Base-by-base conservation (phyloP, 257 asterid genomes). In the Solanum medicagineum region DNA sequence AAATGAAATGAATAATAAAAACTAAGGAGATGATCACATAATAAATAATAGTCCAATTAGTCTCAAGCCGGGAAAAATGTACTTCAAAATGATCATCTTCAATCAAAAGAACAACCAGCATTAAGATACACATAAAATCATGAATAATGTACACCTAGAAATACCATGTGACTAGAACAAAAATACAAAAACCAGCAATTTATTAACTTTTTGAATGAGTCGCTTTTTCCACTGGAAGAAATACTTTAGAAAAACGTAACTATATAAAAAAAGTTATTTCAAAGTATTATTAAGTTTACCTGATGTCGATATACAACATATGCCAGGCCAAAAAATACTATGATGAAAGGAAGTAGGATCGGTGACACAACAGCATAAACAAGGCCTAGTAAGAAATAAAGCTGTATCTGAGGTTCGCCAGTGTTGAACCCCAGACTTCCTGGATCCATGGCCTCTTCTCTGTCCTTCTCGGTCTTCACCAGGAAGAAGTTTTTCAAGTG, bases 331-430 rank as follows among this genome's bases (percentile, higher is more conserved):
- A 94, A 95, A 93, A 95, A 95, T 56, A 94, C 93, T 87, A 95
- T 89, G 89, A 95, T 92, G 69, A 95, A 95, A 47, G 98, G 99
- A 86, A 95, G 97, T 86, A 95, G 88, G 85, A 94, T 90, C 15
- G 99, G 99, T 45, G 99, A 92, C 66, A 93, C 95, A 86, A 91
- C 97, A 89, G 98, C 98, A 85, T 94, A 95, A 86, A 95, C 95
- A 36, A 95, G 95, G 86, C 99, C 99, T 24, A 95, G 96, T 79
- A 95, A 93, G 90, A 95, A 95, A 90, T 95, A 95, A 47, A 95
- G 87, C 86, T 94, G 99, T 86, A 95, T 95, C 74, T 92, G 98
- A 88, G 99, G 99, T 92, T 95, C 99, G 12, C 99, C 98, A 0
- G 99, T 94, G 91, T 95, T 87, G 79, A 94, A 94, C 83, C 97